These are phyloP conservation scores for Colletotrichum incanum DNA, from an alignment of 2,329 filamentous ascomycete species.

Conservation along the genomic window DNA sequence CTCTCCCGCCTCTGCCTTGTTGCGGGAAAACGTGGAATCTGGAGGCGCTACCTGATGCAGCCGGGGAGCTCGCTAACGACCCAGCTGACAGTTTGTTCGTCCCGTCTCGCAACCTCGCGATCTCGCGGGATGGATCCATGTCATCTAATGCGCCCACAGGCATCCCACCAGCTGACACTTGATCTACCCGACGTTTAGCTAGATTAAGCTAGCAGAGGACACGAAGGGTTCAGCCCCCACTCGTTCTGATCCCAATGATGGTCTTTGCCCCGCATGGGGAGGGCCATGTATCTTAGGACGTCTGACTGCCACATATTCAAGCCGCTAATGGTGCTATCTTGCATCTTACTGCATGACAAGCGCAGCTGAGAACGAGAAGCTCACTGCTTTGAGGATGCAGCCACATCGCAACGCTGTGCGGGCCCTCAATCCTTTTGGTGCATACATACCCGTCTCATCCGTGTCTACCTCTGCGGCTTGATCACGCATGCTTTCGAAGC, in stretches of 20 bases:
- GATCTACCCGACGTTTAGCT: neutral
- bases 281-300: neutral
- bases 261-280: neutral
- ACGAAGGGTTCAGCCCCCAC: neutral
- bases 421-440: neutral
- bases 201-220: no score
- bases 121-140: neutral
- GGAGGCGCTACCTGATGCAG: neutral
- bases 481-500: neutral
- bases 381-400: neutral
- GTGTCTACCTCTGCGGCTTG: neutral
- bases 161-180: neutral
- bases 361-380: neutral
- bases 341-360: slow-evolving; percentile 10
- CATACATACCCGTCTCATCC: neutral
- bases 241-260: neutral
- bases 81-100: neutral
- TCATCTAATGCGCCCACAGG: neutral
- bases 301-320: neutral
- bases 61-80: neutral
- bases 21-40: no score
- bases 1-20: no score
- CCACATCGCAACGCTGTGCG: neutral
- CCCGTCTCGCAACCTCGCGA: neutral
- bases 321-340: neutral